Conservation (phyloP, 2,329 filamentous ascomycete species). For the Arthrinium phaeospermum region DNA sequence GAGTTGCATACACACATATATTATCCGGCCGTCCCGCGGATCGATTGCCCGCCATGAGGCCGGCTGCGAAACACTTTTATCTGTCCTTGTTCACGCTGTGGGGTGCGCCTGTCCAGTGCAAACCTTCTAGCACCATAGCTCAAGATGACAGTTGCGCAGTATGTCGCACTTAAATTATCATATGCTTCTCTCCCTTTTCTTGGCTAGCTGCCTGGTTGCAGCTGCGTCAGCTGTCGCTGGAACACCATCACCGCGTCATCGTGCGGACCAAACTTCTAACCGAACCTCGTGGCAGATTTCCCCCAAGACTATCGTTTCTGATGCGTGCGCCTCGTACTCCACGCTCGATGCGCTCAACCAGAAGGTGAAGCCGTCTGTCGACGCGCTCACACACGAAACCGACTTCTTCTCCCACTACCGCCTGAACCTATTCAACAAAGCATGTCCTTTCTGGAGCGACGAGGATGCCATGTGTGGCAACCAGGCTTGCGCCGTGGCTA, state of each 20-base stretch:
- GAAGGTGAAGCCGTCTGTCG: slow-evolving; percentile 75
- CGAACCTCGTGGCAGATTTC: slow-evolving; percentile 69
- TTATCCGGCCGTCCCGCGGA: not conserved
- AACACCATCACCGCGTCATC: slow-evolving; percentile 13
- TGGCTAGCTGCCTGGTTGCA: slow-evolving; percentile 32
- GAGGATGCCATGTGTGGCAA: slow-evolving; percentile 95
- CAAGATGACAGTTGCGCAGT: slow-evolving; percentile 59
- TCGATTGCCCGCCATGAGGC: slow-evolving; percentile 50
- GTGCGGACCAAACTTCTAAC: slow-evolving; percentile 44
- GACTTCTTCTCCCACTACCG: slow-evolving; percentile 99
- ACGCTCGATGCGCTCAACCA: slow-evolving; percentile 86
- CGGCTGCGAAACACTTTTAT: slow-evolving; percentile 60
- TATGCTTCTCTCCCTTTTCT: slow-evolving; percentile 28
- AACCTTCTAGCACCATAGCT: slow-evolving; percentile 39
- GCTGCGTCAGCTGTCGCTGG: slow-evolving; percentile 27
- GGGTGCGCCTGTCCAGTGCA: slow-evolving; percentile 54
- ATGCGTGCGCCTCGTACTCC: slow-evolving; percentile 92
- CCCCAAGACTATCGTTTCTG: slow-evolving; percentile 85
- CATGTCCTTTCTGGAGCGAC: slow-evolving; percentile 96
- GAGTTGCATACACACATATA: not conserved
- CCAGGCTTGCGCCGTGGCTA: slow-evolving; percentile 94
- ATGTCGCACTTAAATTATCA: slow-evolving; percentile 42
- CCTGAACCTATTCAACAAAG: slow-evolving; percentile 91
- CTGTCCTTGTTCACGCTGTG: slow-evolving; percentile 62
- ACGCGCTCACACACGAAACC: slow-evolving; percentile 82